These are phyloP conservation scores for Plantago rigida DNA, from an alignment of 305 asterid genomes.

Conservation along the genomic window DNA sequence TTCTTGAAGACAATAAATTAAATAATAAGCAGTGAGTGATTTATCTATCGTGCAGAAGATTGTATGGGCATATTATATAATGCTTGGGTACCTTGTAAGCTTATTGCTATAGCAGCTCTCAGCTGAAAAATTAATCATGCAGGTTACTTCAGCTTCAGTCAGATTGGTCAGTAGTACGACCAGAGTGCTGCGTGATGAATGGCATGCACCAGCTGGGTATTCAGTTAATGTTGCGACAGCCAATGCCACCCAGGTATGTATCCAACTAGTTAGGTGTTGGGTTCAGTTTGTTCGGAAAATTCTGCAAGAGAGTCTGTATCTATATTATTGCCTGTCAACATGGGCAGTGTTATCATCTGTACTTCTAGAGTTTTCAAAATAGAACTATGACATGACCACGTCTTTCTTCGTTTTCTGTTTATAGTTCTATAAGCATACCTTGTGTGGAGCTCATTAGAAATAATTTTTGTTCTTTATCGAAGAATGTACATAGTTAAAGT, in stretches of 20 bases:
- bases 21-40: not conserved
- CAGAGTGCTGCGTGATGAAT: constrained; percentile 60
- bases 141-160: constrained; percentile 74
- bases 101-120: constrained; percentile 18
- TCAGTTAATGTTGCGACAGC: constrained; percentile 92
- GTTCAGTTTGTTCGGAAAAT: constrained; percentile 2
- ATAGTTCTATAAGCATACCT: too few species aligned
- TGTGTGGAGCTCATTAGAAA: too few species aligned
- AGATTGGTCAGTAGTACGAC: constrained; percentile 70
- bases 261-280: constrained; percentile 10
- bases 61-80: constrained; percentile 1
- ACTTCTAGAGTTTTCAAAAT: too few species aligned
- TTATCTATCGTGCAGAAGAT: not conserved
- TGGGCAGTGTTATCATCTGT: too few species aligned
- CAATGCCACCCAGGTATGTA: constrained; percentile 68
- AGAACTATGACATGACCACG: too few species aligned
- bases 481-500: too few species aligned
- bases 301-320: too few species aligned
- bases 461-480: too few species aligned
- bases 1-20: not conserved
- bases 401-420: too few species aligned
- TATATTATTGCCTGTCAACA: too few species aligned
- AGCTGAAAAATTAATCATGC: constrained; percentile 27
- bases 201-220: constrained; percentile 69
- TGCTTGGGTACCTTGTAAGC: not conserved